Evolutionary conservation across 345 rosid genomes (phyloP), one percentile per base, ranked within the genome.

Genomic region (Corchorus capsularis): DNA sequence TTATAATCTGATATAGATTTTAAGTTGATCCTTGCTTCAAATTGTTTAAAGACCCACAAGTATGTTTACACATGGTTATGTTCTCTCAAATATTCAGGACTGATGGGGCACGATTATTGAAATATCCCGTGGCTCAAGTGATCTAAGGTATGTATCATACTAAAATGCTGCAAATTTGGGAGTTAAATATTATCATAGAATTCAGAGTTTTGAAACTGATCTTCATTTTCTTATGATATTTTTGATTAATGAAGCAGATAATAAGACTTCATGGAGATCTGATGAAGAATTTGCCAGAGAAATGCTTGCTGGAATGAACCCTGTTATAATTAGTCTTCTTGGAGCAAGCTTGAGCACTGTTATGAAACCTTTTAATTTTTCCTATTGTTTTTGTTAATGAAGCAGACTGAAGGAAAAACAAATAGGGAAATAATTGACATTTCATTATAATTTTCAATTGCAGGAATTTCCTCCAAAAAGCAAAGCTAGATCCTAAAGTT

Each of bases 261-360:
- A 85, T 78, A 80, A 64, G 64, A 72, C 87, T 46, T 93, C 92
- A 0, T 90, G 98, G 96, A 83, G 88, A 53, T 86, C 92, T 0
- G 96, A 94, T 79, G 94, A 83, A 55, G 98, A 94, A 27, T 94
- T 94, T 17, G 89, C 86, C 0, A 87, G 98, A 83, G 92, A 94
- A 84, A 92, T 94, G 98, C 83, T 92, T 27, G 94, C 97, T 61
- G 98, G 95, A 0, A 72, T 87, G 14, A 87, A 93, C 77, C 93
- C 93, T 41, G 83, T 89, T 63, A 72, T 81, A n/a, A 90, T 93
- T 71, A 78, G 88, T 65, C 86, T 81, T 63, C 93, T 92, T 74
- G 47, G 86, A 81, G 98, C 88, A 72, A 77, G 49, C 17, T 47
- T 14, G 15, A 45, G 49, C 16, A 32, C 8, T 0, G 0, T 39